Conservation (phyloP, 495 filamentous ascomycete species). For the Penicillium arizonense region DNA sequence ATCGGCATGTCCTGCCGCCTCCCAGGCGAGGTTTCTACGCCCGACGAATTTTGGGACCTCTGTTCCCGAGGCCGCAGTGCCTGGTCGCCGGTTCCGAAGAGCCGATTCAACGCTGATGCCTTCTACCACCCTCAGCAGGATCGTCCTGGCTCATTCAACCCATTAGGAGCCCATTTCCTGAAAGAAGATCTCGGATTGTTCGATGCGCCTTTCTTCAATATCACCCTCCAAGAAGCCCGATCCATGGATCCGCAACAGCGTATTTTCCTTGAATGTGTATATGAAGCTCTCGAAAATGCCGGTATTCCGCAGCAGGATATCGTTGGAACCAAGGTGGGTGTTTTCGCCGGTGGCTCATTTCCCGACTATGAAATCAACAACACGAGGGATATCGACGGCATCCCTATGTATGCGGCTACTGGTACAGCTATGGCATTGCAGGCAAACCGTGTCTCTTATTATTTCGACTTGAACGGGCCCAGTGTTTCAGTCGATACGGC, state of each 20-base stretch:
- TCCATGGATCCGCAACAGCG: constrained; percentile 51
- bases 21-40: constrained; percentile 49
- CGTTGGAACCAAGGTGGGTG: constrained; percentile 43
- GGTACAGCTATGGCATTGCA: constrained; percentile 45
- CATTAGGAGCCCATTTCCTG: constrained; percentile 37
- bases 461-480: constrained; percentile 41
- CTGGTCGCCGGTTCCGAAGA: constrained; percentile 23
- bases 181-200: constrained; percentile 52
- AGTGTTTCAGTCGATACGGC: constrained; percentile 48
- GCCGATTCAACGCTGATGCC: constrained; percentile 45
- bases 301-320: constrained; percentile 43
- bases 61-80: constrained; percentile 27
- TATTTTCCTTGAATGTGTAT: constrained; percentile 41
- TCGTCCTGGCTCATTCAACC: constrained; percentile 27
- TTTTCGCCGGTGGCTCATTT: constrained; percentile 43
- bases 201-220: constrained; percentile 55
- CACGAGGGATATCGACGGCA: constrained; percentile 35
- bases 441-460: constrained; percentile 46
- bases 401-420: constrained; percentile 44
- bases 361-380: constrained; percentile 46
- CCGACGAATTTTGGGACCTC: constrained; percentile 58
- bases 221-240: constrained; percentile 41
- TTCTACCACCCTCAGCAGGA: constrained; percentile 40
- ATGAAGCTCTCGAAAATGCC: constrained; percentile 47
- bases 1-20: constrained; percentile 50